Conservation (phyloP, 768 basidiomycete species). For the Pleurotus citrinopileatus region DNA sequence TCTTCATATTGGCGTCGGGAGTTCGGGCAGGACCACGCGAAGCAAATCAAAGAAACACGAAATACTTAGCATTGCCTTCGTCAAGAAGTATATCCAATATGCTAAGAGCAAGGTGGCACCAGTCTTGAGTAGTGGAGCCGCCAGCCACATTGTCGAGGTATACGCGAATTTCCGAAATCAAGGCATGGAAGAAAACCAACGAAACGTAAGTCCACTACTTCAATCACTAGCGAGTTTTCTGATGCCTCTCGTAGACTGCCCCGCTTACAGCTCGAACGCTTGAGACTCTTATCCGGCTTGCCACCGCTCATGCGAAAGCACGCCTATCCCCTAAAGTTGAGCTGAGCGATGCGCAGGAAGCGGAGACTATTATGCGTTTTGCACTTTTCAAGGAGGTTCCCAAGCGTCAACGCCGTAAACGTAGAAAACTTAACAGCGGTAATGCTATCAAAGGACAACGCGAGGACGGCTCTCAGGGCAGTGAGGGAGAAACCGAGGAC, state of each 20-base stretch:
- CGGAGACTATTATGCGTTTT: constrained; percentile 94
- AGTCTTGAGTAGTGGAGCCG: constrained; percentile 86
- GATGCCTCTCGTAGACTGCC: constrained; percentile 64
- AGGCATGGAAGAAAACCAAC: constrained; percentile 84
- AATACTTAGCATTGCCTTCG: constrained; percentile 87
- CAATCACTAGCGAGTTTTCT: constrained; percentile 1
- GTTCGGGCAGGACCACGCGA: constrained; percentile 50
- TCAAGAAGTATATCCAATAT: constrained; percentile 99
- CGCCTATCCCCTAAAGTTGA: constrained; percentile 85
- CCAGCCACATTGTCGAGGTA: constrained; percentile 89
- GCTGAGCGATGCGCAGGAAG: constrained; percentile 80
- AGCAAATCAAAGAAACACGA: constrained; percentile 70
- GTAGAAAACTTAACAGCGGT: constrained; percentile 80
- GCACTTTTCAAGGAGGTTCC: constrained; percentile 98
- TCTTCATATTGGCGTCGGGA: constrained; percentile 78
- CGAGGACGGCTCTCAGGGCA: constrained; percentile 49
- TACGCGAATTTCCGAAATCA: constrained; percentile 93
- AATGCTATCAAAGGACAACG: constrained; percentile 47
- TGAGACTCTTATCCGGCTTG: constrained; percentile 96
- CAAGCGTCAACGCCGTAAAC: constrained; percentile 77
- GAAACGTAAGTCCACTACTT: constrained; percentile 52
- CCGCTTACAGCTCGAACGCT: constrained; percentile 97
- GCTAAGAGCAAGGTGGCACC: constrained; percentile 89
- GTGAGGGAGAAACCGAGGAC: constrained; percentile 46
- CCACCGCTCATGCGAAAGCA: constrained; percentile 97